phyloP scores from a whole-genome alignment of 2,329 filamentous ascomycete genomes.

The Teratosphaeria epicoccoides region DNA sequence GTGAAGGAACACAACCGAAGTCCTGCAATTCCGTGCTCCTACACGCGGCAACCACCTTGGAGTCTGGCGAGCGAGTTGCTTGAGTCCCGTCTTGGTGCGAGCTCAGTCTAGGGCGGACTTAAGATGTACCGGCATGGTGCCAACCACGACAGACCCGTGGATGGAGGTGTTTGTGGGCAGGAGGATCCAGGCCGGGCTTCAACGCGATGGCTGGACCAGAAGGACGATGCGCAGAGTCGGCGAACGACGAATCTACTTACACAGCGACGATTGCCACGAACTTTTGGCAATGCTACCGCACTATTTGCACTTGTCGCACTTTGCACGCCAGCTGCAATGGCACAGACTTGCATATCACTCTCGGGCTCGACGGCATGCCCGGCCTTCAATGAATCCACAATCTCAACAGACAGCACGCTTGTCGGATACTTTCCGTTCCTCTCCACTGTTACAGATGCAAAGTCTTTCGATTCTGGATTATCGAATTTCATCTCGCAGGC shows the following conservation, averaged over 20 bases:
- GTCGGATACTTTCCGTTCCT: slow-evolving; percentile 67
- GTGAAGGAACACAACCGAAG: not conserved
- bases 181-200: not conserved
- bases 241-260: not conserved
- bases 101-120: not conserved
- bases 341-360: slow-evolving; percentile 56
- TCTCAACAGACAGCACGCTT: slow-evolving; percentile 53
- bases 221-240: not conserved
- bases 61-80: not conserved
- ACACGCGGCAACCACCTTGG: not conserved
- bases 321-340: slow-evolving; percentile 18
- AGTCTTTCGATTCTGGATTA: slow-evolving; percentile 69
- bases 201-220: not conserved
- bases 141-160: not conserved
- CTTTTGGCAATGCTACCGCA: not conserved
- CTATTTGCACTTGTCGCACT: slow-evolving; percentile 15
- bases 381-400: slow-evolving; percentile 60
- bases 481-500: slow-evolving; percentile 59
- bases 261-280: not conserved
- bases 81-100: not conserved
- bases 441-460: slow-evolving; percentile 61
- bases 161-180: not conserved
- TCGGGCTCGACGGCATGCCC: slow-evolving; percentile 58
- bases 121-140: not conserved
- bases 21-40: too few relatives aligned